phyloP scores from a whole-genome alignment of 495 filamentous ascomycete genomes.

The Tetracladium marchalianum region DNA sequence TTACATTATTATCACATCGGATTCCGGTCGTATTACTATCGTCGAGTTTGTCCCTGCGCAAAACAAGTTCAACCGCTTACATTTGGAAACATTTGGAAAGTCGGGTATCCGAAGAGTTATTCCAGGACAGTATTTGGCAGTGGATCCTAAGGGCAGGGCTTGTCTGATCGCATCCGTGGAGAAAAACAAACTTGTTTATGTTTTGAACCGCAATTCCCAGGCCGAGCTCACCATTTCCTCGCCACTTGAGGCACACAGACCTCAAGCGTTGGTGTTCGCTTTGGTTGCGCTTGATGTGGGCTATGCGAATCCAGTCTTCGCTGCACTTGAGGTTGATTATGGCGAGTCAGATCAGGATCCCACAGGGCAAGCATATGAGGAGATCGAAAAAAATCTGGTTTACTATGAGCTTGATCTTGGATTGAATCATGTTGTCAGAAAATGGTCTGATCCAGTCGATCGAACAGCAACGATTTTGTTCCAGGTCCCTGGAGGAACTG shows the following conservation, averaged over 20 bases:
- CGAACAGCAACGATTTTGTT: slow-evolving; percentile 84
- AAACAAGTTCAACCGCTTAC: slow-evolving; percentile 81
- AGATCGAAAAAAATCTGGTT: slow-evolving; percentile 80
- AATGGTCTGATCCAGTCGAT: slow-evolving; percentile 90
- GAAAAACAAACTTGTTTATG: slow-evolving; percentile 99
- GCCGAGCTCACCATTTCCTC: slow-evolving; percentile 94
- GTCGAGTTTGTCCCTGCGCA: slow-evolving; percentile 83
- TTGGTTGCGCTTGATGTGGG: slow-evolving; percentile 84
- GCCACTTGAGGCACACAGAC: slow-evolving; percentile 92
- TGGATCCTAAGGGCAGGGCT: slow-evolving; percentile 90
- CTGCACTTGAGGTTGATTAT: slow-evolving; percentile 89
- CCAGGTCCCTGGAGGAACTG: slow-evolving; percentile 88
- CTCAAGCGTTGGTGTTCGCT: slow-evolving; percentile 85
- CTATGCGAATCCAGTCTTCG: slow-evolving; percentile 94
- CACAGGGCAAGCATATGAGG: slow-evolving; percentile 68
- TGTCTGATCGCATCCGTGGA: slow-evolving; percentile 89
- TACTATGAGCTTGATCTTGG: slow-evolving; percentile 98
- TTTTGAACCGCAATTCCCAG: slow-evolving; percentile 90
- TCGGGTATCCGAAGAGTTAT: slow-evolving; percentile 91
- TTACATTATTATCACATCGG: slow-evolving; percentile 90
- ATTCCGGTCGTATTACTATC: slow-evolving; percentile 90
- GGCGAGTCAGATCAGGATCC: slow-evolving; percentile 85
- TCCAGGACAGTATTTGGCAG: slow-evolving; percentile 89
- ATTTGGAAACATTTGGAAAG: slow-evolving; percentile 96
- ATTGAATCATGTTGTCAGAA: slow-evolving; percentile 91